A percentile compares a stretch with the other conserved stretches of the same genome.
Conservation (phyloP, 345 rosid species). For the Citropsis articulata region DNA sequence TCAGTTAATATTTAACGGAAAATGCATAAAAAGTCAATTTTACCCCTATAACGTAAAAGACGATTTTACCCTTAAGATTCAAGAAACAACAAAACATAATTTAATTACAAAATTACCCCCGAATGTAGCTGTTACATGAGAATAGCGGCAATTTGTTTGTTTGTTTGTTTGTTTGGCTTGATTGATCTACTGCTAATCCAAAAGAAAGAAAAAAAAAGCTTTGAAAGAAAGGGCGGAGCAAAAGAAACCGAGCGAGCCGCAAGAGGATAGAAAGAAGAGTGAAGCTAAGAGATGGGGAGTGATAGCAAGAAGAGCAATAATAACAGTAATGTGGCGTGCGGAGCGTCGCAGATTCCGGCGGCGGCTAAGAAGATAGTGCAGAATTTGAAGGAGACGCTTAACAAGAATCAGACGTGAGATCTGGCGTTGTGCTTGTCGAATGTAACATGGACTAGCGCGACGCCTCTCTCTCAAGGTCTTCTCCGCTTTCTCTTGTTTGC, state of each 20-base stretch:
- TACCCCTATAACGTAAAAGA: no score
- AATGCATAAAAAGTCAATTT: no score
- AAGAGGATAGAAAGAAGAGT: not conserved
- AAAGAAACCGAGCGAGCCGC: not conserved
- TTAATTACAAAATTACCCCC: no score
- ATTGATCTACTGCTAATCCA: slow-evolving; percentile 9
- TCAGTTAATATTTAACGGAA: no score
- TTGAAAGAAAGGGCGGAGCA: no score
- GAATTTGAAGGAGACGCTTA: slow-evolving; percentile 42
- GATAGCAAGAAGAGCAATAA: slow-evolving; percentile 11
- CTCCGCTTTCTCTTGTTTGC: not conserved
- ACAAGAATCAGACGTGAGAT: slow-evolving; percentile 41
- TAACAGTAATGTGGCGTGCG: slow-evolving; percentile 6
- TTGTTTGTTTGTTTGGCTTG: not conserved
- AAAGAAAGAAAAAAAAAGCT: not conserved
- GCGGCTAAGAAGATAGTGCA: slow-evolving; percentile 32
- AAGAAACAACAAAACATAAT: no score
- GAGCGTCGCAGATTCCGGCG: slow-evolving; percentile 22
- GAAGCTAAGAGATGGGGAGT: slow-evolving; percentile 18
- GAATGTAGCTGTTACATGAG: no score
- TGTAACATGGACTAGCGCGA: slow-evolving; percentile 55
- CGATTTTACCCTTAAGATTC: no score
- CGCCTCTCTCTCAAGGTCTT: slow-evolving; percentile 57
- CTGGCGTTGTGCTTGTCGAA: slow-evolving; percentile 41
- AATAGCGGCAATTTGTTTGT: no score